Conservation (phyloP, 306 rosid genomes). For the Albizia julibrissin region DNA sequence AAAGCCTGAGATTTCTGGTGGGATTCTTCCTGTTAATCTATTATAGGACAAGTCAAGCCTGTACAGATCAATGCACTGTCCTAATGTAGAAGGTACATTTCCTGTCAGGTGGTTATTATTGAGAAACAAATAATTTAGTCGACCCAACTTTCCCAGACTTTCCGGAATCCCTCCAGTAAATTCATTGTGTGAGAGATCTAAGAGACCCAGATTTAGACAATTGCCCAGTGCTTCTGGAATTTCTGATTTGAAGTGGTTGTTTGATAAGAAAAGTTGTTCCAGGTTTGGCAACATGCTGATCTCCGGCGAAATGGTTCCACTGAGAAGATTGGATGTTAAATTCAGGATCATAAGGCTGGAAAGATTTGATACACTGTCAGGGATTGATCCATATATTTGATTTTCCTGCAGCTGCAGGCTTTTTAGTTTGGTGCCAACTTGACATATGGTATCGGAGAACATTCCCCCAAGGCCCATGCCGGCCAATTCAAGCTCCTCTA, state of each 20-base stretch:
- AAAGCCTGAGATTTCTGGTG: constrained; percentile 49
- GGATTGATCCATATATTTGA: constrained; percentile 62
- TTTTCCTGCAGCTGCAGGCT: constrained; percentile 53
- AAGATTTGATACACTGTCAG: constrained; percentile 53
- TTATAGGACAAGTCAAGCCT: constrained; percentile 72
- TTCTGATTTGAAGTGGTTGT: constrained; percentile 46
- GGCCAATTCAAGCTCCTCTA: constrained; percentile 67
- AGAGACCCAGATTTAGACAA: constrained; percentile 49
- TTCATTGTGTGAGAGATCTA: constrained; percentile 62
- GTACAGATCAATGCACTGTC: constrained; percentile 51
- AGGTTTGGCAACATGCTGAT: constrained; percentile 39
- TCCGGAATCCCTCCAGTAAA: constrained; percentile 59
- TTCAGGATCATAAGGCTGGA: constrained; percentile 47
- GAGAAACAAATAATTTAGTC: constrained; percentile 53
- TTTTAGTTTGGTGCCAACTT: constrained; percentile 31
- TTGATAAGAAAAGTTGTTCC: constrained; percentile 62
- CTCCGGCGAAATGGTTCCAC: constrained; percentile 51
- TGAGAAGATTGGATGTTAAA: constrained; percentile 60
- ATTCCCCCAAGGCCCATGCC: constrained; percentile 70
- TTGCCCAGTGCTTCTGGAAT: constrained; percentile 48
- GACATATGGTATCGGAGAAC: constrained; percentile 44
- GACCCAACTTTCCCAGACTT: constrained; percentile 49
- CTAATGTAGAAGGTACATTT: constrained; percentile 56
- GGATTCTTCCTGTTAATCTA: constrained; percentile 57
- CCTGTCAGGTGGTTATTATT: constrained; percentile 70